Base-by-base conservation (phyloP, 805 yeast genomes). In the Metschnikowia vanudenii region DNA sequence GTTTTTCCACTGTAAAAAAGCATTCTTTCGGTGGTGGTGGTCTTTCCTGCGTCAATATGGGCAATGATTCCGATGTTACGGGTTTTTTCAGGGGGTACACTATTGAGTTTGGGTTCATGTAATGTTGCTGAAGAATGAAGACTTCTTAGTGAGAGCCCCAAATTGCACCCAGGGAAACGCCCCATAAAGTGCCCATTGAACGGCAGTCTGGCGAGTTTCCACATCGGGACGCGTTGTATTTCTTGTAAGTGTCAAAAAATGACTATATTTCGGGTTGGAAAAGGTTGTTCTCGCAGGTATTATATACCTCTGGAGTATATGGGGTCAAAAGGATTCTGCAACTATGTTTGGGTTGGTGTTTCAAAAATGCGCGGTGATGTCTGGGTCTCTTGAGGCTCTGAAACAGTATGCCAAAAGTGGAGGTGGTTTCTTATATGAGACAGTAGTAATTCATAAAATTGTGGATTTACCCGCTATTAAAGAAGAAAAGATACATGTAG, bases 21-120 rank as follows among this genome's bases (percentile, higher is more conserved):
- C 89, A 94, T 87, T 38, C 98, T 73, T 63, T 94, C 99, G 0
- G 99, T 92, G 1, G 99, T 91, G 1, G 99, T 94, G 3, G 99
- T 94, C 65, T 94, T 94, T 0, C 99, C 99, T 2, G 99, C 99
- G 71, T 94, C 99, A 44, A 94, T 94, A 63, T 94, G 99, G n/a
- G 99, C 99, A 34, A 94, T 90, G 56, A 94, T 89, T 1, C 99
- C 99, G 29, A 94, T 88, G 65, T 94, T 92, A 50, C 99, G 71
- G 19, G 85, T 77, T 44, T 69, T 69, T 16, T 53, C 56, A 1
- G 64, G 56, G 3, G 64, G 60, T 6, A 69, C 60, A 12, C 56
- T 51, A 41, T 68, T 69, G 31, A 68, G 47, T 20, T 49, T 45
- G 19, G 55, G 55, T 26, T 52, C 55, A 3, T 17, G 3, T 13